Evolutionary conservation across 805 yeast species (phyloP).

Genomic region (Candida bentonensis): DNA sequence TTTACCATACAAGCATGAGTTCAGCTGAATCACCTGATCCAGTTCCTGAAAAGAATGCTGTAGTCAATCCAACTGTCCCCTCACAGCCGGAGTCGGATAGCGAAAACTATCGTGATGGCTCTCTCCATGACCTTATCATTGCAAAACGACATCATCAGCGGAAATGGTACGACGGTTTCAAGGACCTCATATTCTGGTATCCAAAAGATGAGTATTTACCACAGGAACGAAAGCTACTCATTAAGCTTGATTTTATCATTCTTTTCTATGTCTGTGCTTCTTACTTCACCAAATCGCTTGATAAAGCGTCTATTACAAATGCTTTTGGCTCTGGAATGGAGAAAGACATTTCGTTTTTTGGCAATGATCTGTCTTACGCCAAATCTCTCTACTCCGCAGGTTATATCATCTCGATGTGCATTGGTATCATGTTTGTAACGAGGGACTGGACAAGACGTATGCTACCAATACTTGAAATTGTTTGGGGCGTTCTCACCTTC

Average conservation of each 20-base stretch:
- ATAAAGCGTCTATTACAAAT: slow-evolving; percentile 32
- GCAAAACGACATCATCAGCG: not conserved
- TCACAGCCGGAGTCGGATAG: too few species aligned
- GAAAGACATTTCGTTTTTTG: slow-evolving; percentile 28
- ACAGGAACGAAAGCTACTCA: slow-evolving; percentile 15
- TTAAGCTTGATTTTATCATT: slow-evolving; percentile 22
- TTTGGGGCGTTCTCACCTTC: slow-evolving; percentile 27
- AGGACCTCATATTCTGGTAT: slow-evolving; percentile 19
- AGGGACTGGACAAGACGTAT: slow-evolving; percentile 21
- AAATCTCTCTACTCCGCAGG: slow-evolving; percentile 31
- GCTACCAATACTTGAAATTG: slow-evolving; percentile 22
- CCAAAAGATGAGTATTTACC: slow-evolving; percentile 13
- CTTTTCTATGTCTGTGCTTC: slow-evolving; percentile 23
- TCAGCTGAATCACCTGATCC: too few species aligned
- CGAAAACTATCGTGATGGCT: not conserved
- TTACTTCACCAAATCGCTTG: slow-evolving; percentile 36
- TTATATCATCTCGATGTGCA: slow-evolving; percentile 33
- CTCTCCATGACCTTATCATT: not conserved
- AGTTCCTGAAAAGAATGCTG: too few species aligned
- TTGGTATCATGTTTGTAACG: slow-evolving; percentile 23
- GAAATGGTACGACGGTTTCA: slow-evolving; percentile 18
- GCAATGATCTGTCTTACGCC: slow-evolving; percentile 33
- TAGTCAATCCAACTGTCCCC: too few species aligned
- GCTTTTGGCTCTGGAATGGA: slow-evolving; percentile 49
- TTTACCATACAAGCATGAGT: too few species aligned